Conservation (phyloP, 2,329 filamentous ascomycete species). For the Gaeumannomyces tritici region DNA sequence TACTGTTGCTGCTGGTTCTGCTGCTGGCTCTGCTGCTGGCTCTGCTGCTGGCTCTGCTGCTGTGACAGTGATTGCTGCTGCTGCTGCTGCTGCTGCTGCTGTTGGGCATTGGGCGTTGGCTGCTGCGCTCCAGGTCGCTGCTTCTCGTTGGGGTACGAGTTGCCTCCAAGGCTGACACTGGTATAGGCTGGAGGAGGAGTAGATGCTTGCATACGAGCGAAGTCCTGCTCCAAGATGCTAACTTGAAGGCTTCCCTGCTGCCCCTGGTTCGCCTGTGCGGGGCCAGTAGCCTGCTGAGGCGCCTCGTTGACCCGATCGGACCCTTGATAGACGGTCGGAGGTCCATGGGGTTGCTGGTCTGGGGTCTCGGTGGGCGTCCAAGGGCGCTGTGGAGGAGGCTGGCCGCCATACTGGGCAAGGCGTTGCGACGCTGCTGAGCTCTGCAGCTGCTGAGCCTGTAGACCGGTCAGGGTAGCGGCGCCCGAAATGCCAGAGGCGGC, state of each 20-base stretch:
- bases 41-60: background rate
- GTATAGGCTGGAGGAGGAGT: conserved; percentile 95
- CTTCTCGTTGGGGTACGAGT: conserved; percentile 73
- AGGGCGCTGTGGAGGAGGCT: conserved; percentile 48
- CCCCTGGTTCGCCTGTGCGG: background rate
- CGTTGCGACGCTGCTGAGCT: conserved; percentile 77
- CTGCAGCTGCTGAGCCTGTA: conserved; percentile 39
- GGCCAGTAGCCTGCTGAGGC: conserved; percentile 44
- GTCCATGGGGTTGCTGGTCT: conserved; percentile 77
- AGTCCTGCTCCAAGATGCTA: conserved; percentile 76
- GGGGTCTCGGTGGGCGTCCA: conserved; percentile 95
- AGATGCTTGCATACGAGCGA: conserved; percentile 70
- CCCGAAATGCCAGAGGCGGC: conserved; percentile 86
- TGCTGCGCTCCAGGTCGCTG: conserved; percentile 34
- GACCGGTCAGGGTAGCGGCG: conserved; percentile 67
- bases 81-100: conserved; percentile 12
- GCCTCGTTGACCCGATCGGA: conserved; percentile 53
- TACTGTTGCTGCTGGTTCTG: conserved; percentile 17
- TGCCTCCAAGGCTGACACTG: conserved; percentile 49
- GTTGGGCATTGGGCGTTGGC: conserved; percentile 17
- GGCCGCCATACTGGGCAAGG: conserved; percentile 63
- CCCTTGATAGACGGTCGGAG: conserved; percentile 87
- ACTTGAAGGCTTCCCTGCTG: conserved; percentile 37
- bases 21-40: conserved; percentile 8
- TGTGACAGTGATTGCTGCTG: conserved; percentile 12